Evolutionary conservation across 345 rosid species (phyloP).

Genomic region (Dipteronia sinensis): DNA sequence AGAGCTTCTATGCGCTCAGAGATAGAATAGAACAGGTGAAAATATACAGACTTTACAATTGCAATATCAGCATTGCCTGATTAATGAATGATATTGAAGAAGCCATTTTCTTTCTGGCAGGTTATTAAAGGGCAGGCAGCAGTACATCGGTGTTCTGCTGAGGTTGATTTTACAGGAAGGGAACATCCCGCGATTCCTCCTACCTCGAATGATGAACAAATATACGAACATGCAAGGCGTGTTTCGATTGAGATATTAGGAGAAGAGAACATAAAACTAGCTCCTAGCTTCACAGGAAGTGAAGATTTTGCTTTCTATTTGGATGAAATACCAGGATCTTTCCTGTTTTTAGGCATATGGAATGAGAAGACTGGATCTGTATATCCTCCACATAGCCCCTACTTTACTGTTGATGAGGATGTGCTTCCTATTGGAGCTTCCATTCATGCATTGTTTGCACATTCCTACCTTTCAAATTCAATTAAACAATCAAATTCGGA

Average conservation of each 20-base stretch:
- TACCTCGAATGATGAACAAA: conserved; percentile 40
- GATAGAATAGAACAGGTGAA: conserved; percentile 55
- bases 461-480: conserved; percentile 38
- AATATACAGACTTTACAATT: too few relatives aligned
- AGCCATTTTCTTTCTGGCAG: conserved; percentile 26
- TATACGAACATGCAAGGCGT: conserved; percentile 34
- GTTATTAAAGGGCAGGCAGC: conserved; percentile 55
- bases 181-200: conserved; percentile 55
- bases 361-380: conserved; percentile 44
- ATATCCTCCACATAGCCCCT: conserved; percentile 55
- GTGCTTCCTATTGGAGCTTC: conserved; percentile 57
- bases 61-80: too few relatives aligned
- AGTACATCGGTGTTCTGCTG: conserved; percentile 56
- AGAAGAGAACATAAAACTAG: conserved; percentile 41
- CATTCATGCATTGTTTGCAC: conserved; percentile 53
- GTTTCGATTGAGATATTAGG: conserved; percentile 44
- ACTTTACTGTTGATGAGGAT: conserved; percentile 53
- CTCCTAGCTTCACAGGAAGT: conserved; percentile 54
- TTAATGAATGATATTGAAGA: not conserved
- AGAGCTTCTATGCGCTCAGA: conserved; percentile 47
- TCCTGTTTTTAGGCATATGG: conserved; percentile 41
- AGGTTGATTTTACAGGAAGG: conserved; percentile 43
- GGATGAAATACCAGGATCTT: conserved; percentile 50
- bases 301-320: conserved; percentile 64
- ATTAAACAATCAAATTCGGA: not conserved